These are phyloP conservation scores for Galeopsis tetrahit DNA, from an alignment of 257 asterid species.

Conservation along the genomic window DNA sequence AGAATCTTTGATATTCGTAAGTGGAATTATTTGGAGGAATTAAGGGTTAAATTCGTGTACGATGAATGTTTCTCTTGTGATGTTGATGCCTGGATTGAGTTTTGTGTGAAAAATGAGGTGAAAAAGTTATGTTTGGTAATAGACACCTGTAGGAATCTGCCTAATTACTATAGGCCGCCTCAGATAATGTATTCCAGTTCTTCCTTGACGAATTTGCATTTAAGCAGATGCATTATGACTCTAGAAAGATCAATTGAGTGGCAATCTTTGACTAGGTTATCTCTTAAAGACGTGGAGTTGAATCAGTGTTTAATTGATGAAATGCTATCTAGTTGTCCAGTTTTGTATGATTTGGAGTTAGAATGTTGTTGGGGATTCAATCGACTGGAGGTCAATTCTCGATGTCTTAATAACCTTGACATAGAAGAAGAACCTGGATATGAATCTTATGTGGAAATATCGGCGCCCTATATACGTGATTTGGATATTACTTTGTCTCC, in stretches of 20 bases:
- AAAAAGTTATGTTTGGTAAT: not conserved
- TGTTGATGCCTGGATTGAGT: constrained; percentile 27
- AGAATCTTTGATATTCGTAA: constrained; percentile 1
- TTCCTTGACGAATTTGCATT: not conserved
- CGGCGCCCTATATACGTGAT: constrained; percentile 12
- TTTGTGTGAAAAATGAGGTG: constrained; percentile 19
- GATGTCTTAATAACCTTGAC: not conserved
- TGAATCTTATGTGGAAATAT: not conserved
- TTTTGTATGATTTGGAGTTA: not conserved
- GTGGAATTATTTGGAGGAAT: not conserved
- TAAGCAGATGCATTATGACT: not conserved
- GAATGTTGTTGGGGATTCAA: not conserved
- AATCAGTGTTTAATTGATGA: not conserved
- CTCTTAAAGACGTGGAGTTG: not conserved
- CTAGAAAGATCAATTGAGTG: constrained; percentile 8
- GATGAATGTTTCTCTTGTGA: not conserved
- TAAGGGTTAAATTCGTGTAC: not conserved
- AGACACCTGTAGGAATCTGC: accelerated
- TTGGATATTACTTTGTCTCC: not conserved
- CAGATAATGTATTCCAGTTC: constrained; percentile 3
- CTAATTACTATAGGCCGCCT: not conserved
- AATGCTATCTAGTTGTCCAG: constrained; percentile 26
- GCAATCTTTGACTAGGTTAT: constrained; percentile 12
- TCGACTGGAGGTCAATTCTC: not conserved
- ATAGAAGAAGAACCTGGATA: no score